Evolutionary conservation across 2,329 filamentous ascomycete species (phyloP), one percentile per base, ranked within the genome.

Genomic region (Aureobasidium lini): DNA sequence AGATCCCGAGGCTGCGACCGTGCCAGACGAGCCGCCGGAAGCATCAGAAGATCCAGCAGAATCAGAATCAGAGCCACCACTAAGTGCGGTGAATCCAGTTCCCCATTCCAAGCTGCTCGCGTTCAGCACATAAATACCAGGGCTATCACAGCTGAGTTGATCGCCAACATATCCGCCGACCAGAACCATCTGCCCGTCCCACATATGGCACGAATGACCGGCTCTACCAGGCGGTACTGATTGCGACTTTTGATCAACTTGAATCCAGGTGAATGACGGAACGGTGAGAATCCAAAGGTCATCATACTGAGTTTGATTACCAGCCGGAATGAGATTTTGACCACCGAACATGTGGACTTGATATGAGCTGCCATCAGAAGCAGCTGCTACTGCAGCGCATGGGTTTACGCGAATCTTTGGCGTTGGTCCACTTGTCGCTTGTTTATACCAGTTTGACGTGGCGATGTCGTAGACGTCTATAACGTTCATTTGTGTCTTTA

Each of bases 391-490:
- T 0, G 90, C 86, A 3, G 88, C 86, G 67, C 90, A 94, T 0
- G 68, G 87, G 79, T 79, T 87, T 70, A 73, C 88, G 69, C 72
- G 81, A 70, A 75, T 84, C 0, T 79, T 75, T 0, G 87, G 86
- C 4, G 78, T 79, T 0, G 78, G 77, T 2, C 82, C 84, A 3
- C 76, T 78, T 0, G 88, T 89, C 3, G 80, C 75, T 70, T 94
- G 89, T 65, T 84, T 86, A 68, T 88, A 89, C 89, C 89, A 94
- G 6, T 77, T 81, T 2, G 81, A 78, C 32, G 74, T 80, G 4
- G 82, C 86, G 60, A 93, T 82, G 67, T 94, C 89, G 70, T 90
- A 94, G n/a, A 93, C 83, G 64, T 92, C 87, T 40, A 92, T 85
- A 15, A 82, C 79, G 50, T 85, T 90, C 75, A 93, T 91, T 15